Evolutionary conservation across 1,139 yeast genomes (phyloP).

Genomic region (Kodamaea sp.): DNA sequence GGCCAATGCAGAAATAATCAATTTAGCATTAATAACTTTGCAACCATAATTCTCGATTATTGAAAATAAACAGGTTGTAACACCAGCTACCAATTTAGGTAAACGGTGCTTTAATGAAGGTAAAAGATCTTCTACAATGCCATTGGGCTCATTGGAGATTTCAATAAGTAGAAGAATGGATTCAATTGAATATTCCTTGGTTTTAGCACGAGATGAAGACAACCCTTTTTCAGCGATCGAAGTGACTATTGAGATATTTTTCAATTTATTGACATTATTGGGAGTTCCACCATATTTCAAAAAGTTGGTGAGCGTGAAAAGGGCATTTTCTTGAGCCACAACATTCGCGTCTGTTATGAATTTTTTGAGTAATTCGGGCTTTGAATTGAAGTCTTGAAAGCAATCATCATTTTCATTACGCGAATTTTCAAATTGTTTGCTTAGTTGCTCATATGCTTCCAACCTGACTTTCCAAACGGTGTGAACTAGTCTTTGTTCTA

Average conservation of each 20-base stretch:
- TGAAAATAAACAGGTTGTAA: conserved; percentile 52
- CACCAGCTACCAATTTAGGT: conserved; percentile 78
- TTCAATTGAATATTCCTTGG: conserved; percentile 64
- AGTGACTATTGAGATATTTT: conserved; percentile 46
- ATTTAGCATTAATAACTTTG: conserved; percentile 52
- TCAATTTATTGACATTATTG: conserved; percentile 28
- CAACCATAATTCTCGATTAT: conserved; percentile 72
- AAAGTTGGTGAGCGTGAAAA: conserved; percentile 53
- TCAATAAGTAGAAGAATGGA: conserved; percentile 64
- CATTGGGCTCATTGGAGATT: conserved; percentile 55
- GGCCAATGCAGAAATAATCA: conserved; percentile 56
- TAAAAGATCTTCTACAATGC: conserved; percentile 62
- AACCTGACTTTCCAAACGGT: conserved; percentile 90
- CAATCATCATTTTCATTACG: conserved; percentile 54
- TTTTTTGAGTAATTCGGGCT: conserved; percentile 47
- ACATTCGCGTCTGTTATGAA: conserved; percentile 78
- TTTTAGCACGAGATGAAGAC: conserved; percentile 70
- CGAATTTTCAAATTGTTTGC: conserved; percentile 50
- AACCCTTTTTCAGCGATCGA: conserved; percentile 77
- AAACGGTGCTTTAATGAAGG: conserved; percentile 61
- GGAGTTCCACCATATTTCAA: conserved; percentile 57
- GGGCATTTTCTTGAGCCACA: conserved; percentile 86
- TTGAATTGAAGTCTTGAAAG: conserved; percentile 49
- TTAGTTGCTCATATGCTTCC: conserved; percentile 71
- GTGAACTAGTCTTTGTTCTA: conserved; percentile 64